These are phyloP conservation scores for Spathaspora sp. DNA, from an alignment of 1,139 yeast genomes.

Conservation along the genomic window DNA sequence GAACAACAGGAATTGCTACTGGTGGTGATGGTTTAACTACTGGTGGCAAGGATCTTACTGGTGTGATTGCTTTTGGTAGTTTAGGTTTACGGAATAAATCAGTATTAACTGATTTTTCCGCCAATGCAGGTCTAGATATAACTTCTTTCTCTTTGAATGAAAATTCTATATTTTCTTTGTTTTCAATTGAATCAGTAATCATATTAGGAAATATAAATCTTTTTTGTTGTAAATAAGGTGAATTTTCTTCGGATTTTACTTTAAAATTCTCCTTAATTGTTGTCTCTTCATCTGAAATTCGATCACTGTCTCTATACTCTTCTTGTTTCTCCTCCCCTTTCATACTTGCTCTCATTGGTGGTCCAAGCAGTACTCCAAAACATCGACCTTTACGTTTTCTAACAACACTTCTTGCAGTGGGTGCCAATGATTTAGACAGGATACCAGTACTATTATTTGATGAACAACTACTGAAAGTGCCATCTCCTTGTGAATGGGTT, in stretches of 20 bases:
- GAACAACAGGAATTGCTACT: too few relatives aligned
- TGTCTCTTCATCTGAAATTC: background rate
- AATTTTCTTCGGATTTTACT: background rate
- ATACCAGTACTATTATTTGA: background rate
- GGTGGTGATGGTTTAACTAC: constrained; percentile 4
- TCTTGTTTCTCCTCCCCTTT: constrained; percentile 10
- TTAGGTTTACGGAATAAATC: constrained; percentile 16
- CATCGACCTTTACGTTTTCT: constrained; percentile 13
- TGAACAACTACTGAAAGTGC: background rate
- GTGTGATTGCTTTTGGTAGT: constrained; percentile 1
- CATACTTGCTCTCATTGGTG: constrained; percentile 33
- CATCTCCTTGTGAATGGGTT: background rate
- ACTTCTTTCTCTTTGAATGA: constrained; percentile 11
- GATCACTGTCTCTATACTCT: background rate
- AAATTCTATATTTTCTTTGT: constrained; percentile 4
- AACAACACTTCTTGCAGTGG: constrained; percentile 4
- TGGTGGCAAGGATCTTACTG: constrained; percentile 12
- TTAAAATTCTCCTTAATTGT: background rate
- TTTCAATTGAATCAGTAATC: background rate
- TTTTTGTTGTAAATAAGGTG: background rate
- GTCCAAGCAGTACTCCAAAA: constrained; percentile 23
- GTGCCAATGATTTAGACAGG: background rate
- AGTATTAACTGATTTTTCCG: constrained; percentile 12
- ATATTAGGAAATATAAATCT: background rate
- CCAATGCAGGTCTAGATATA: constrained; percentile 17